Percentiles rank a stretch among this genome's conserved stretches.
These are phyloP conservation scores for Sporothrix brunneoviolacea DNA, from an alignment of 2,329 filamentous ascomycete species.

Conservation along the genomic window DNA sequence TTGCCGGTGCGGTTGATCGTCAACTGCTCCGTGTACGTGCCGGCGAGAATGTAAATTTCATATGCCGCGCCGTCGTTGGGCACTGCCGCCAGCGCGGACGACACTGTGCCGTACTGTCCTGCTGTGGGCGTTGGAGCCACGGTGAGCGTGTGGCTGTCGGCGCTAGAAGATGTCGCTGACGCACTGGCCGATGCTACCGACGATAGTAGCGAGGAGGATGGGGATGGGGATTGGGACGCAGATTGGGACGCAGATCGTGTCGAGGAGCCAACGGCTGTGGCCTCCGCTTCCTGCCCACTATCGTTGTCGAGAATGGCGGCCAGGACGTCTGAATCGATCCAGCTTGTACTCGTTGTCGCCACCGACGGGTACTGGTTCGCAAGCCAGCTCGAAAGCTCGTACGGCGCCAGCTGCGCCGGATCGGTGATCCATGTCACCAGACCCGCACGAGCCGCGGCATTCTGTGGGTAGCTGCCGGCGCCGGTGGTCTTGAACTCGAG, in stretches of 20 bases:
- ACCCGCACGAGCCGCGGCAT: constrained; percentile 26
- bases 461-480: constrained; percentile 32
- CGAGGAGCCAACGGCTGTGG: constrained; percentile 10
- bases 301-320: not conserved
- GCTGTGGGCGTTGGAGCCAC: constrained; percentile 25
- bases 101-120: constrained; percentile 34
- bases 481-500: constrained; percentile 36
- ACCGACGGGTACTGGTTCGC: constrained; percentile 28
- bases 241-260: not conserved
- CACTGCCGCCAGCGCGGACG: constrained; percentile 37
- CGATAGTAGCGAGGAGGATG: too few relatives aligned
- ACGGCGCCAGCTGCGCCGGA: constrained; percentile 28
- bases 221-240: too few relatives aligned
- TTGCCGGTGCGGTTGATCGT: constrained; percentile 33
- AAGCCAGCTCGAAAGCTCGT: constrained; percentile 30
- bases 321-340: constrained; percentile 27
- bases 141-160: constrained; percentile 10
- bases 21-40: constrained; percentile 36
- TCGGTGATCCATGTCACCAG: constrained; percentile 30
- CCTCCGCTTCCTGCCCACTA: constrained; percentile 18
- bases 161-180: constrained; percentile 23
- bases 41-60: constrained; percentile 34
- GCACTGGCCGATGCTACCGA: too few relatives aligned
- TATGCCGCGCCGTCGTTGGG: constrained; percentile 34
- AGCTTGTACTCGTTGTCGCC: constrained; percentile 27